A percentile compares a stretch with the other conserved stretches of the same genome.
phyloP scores from a whole-genome alignment of 345 rosid species.

The Syzygium grande region DNA sequence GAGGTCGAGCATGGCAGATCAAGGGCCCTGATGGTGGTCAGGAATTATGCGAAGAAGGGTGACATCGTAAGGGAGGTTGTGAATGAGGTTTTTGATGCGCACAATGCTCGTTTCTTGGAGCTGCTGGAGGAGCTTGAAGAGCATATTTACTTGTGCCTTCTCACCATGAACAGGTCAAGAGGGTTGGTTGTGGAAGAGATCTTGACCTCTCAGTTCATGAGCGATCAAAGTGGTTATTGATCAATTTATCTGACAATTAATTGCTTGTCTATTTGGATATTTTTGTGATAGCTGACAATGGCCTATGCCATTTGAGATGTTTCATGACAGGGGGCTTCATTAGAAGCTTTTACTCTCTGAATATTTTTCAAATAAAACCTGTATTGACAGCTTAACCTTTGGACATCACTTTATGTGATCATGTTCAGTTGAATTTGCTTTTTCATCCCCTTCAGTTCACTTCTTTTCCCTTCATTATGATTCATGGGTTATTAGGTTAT shows the following conservation, averaged over 20 bases:
- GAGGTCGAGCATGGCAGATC: not conserved
- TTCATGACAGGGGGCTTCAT: not conserved
- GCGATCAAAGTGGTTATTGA: not conserved
- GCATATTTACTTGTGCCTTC: constrained; percentile 60
- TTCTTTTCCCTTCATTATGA: not conserved
- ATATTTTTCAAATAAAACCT: not conserved
- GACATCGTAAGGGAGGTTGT: constrained; percentile 46
- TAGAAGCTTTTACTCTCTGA: not conserved
- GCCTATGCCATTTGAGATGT: not conserved
- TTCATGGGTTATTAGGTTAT: not conserved
- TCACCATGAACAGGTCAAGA: constrained; percentile 75
- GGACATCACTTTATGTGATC: not conserved
- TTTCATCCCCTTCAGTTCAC: not conserved
- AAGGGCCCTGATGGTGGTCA: not conserved
- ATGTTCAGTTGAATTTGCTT: not conserved
- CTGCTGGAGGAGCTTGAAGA: constrained; percentile 80
- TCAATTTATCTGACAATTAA: not conserved
- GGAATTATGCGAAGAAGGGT: constrained; percentile 21
- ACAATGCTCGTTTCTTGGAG: constrained; percentile 48
- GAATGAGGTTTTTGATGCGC: constrained; percentile 28
- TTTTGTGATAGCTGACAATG: not conserved
- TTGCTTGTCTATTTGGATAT: not conserved
- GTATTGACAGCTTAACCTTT: not conserved
- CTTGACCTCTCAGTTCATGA: not conserved
- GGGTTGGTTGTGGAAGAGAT: constrained; percentile 47